A percentile compares a stretch with the other conserved stretches of the same genome.
These are phyloP conservation scores for Zygosaccharomyces pseudorouxii DNA, from an alignment of 805 yeast species.

Conservation along the genomic window DNA sequence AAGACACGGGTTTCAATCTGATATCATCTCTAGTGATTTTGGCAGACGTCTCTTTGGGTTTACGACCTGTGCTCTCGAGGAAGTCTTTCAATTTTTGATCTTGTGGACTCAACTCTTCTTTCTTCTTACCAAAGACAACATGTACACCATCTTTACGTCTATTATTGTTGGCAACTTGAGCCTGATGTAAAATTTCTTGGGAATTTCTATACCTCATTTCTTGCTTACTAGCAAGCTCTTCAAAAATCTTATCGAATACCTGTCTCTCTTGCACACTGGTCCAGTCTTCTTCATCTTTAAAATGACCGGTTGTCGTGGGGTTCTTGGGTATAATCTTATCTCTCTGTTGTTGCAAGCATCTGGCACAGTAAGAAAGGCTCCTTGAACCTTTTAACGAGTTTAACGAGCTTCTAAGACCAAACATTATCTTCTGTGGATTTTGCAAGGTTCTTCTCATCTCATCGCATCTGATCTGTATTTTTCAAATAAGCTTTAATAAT, in stretches of 20 bases:
- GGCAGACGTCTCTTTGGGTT: conserved; percentile 14
- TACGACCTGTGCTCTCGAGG: conserved; percentile 15
- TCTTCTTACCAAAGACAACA: conserved; percentile 21
- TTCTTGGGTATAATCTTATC: background rate
- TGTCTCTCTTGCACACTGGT: conserved; percentile 26
- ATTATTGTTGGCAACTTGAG: background rate
- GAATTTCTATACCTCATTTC: conserved; percentile 15
- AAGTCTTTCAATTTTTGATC: conserved; percentile 18
- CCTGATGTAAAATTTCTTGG: conserved; percentile 9
- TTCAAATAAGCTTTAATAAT: background rate
- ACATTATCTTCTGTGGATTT: background rate
- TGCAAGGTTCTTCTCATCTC: background rate
- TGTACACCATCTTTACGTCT: conserved; percentile 13
- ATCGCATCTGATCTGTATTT: background rate
- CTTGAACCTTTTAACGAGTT: background rate
- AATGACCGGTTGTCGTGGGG: conserved; percentile 8
- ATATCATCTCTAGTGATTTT: conserved; percentile 24
- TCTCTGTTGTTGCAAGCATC: background rate
- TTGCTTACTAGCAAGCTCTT: conserved; percentile 24
- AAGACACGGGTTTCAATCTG: conserved; percentile 25
- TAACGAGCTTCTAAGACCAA: background rate
- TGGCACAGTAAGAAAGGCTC: background rate
- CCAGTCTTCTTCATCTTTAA: conserved; percentile 18
- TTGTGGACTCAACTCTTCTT: conserved; percentile 11
- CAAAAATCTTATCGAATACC: conserved; percentile 27